Evolutionary conservation across 1,284 basidiomycete genomes (phyloP).

Genomic region (Pholiota adiposa): DNA sequence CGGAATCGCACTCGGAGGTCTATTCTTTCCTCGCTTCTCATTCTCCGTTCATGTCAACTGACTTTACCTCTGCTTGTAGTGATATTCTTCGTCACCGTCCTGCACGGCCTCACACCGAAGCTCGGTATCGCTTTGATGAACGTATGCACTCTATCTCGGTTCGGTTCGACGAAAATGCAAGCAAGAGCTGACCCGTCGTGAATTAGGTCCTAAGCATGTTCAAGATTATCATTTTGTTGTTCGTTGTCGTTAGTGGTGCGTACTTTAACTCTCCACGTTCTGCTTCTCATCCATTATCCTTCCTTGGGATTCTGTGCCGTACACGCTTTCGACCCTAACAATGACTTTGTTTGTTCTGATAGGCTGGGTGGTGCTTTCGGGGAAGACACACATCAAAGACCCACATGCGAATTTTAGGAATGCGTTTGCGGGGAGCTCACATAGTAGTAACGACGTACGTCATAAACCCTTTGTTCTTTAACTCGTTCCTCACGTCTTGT

Average conservation of each 20-base stretch:
- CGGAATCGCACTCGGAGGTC: conserved; percentile 61
- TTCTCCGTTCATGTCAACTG: background rate
- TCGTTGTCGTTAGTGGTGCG: conserved; percentile 43
- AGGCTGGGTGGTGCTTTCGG: conserved; percentile 56
- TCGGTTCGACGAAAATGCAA: too few species aligned
- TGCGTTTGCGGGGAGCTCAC: conserved; percentile 53
- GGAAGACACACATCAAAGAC: conserved; percentile 45
- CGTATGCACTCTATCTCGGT: too few species aligned
- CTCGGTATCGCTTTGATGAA: conserved; percentile 54
- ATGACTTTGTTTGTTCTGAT: too few species aligned
- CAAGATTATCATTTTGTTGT: conserved; percentile 44
- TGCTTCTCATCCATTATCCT: too few species aligned
- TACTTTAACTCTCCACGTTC: too few species aligned
- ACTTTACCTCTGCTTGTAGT: conserved; percentile 35
- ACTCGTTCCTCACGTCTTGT: background rate
- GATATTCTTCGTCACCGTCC: conserved; percentile 45
- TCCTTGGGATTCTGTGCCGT: too few species aligned
- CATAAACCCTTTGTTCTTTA: background rate
- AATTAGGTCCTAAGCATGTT: conserved; percentile 41
- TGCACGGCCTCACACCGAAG: conserved; percentile 51
- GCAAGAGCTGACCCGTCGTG: background rate
- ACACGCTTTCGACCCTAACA: too few species aligned
- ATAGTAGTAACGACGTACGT: conserved; percentile 44
- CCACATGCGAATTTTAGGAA: conserved; percentile 50
- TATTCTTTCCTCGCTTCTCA: background rate